Evolutionary conservation across 2,329 filamentous ascomycete genomes (phyloP), one percentile per base, ranked within the genome.

Genomic region (Aspergillus sp.): DNA sequence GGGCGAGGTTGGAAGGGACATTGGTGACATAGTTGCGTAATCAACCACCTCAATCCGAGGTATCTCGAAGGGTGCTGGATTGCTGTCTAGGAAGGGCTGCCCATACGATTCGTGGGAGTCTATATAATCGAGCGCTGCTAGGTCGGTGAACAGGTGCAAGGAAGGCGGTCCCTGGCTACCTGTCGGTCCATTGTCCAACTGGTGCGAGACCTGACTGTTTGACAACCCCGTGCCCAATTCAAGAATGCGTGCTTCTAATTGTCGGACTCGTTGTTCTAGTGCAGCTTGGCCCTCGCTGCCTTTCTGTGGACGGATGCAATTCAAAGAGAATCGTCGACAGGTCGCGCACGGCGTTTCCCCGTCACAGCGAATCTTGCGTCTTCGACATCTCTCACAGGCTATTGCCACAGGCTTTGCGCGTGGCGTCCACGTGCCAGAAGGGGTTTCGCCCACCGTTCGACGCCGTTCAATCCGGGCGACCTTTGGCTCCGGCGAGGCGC

Each of bases 331-430:
- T 2, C 56, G 56, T 20, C 51, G 49, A 41, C 56, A 58, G 1
- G 56, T 58, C 11, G 53, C 53, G 40, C 56, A 58, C 1, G 56
- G 56, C 3, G 53, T 58, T 35, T 56, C 51, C n/a, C 53, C 56
- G 40, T 58, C 56, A 30, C 56, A 58, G 13, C 56, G 51, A 41
- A 58, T 58, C 20, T 58, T 58, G 20, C 56, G 49, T 26, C 53
- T 48, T 36, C 56, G 46, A 36, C 56, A 58, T 20, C 56, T 36
- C 20, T 58, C 56, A 43, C 56, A 58, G 2, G 56, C 56, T 4
- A 45, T 38, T 3, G 53, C 47, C 5, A 52, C 53, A 7, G 56
- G 46, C 24, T 52, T 56, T 7, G 43, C 30, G 22, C 56, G 53
- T n/a, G 44, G n/a, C 17, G 51, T 43, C 20, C 36, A 51, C 3